A percentile compares a stretch with the other conserved stretches of the same genome.
Evolutionary conservation across 2,329 filamentous ascomycete genomes (phyloP).

Genomic region (Colletotrichum sp.): DNA sequence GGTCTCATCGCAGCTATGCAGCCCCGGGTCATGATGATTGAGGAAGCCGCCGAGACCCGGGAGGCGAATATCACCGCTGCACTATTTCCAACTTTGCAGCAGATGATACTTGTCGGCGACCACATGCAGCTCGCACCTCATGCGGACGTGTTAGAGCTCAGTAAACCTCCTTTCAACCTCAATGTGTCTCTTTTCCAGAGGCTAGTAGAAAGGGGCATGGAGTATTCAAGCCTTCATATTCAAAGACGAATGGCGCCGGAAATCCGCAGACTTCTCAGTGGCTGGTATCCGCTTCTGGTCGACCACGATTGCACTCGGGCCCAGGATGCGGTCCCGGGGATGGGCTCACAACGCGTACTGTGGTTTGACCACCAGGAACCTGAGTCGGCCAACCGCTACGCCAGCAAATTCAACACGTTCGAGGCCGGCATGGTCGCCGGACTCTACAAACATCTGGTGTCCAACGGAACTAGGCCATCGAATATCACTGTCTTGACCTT

Average conservation of each 20-base stretch:
- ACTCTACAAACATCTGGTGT: conserved; percentile 74
- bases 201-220: conserved; percentile 68
- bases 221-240: conserved; percentile 67
- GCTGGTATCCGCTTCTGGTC: conserved; percentile 49
- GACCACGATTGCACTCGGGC: conserved; percentile 49
- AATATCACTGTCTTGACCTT: conserved; percentile 85
- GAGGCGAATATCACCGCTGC: conserved; percentile 65
- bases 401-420: conserved; percentile 70
- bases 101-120: conserved; percentile 71
- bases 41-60: conserved; percentile 80
- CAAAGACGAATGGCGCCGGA: conserved; percentile 67
- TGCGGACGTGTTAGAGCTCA: conserved; percentile 66
- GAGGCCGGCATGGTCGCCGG: conserved; percentile 80
- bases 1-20: conserved; percentile 69
- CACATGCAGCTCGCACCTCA: conserved; percentile 80
- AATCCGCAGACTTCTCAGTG: conserved; percentile 49
- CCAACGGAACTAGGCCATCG: conserved; percentile 64
- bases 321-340: conserved; percentile 44
- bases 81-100: conserved; percentile 55
- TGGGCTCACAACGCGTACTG: conserved; percentile 34
- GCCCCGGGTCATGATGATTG: conserved; percentile 74
- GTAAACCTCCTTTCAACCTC: conserved; percentile 66
- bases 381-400: conserved; percentile 67
- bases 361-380: conserved; percentile 60
- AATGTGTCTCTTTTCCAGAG: conserved; percentile 82